Evolutionary conservation across 371 early-diverging fungal species (phyloP).

Genomic region (Circinella minor): DNA sequence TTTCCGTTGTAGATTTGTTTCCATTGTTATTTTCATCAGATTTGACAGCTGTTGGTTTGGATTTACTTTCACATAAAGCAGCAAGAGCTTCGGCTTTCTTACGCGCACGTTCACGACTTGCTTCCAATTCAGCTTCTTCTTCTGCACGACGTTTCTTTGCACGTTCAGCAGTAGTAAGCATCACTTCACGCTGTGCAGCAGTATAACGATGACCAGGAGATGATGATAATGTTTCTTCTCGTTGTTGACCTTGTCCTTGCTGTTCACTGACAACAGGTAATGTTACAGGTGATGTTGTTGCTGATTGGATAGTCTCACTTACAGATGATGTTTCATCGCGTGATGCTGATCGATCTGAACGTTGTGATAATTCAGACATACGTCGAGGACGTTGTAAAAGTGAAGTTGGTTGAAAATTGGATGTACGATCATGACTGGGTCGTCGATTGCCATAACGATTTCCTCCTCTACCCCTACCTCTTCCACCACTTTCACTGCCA

Average conservation of each 20-base stretch:
- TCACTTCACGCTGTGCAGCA: slow-evolving; percentile 43
- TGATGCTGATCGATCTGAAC: slow-evolving; percentile 31
- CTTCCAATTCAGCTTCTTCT: slow-evolving; percentile 51
- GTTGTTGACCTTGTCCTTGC: too few species aligned
- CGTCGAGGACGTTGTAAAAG: slow-evolving; percentile 34
- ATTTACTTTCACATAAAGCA: slow-evolving; percentile 2
- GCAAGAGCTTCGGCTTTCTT: slow-evolving; percentile 50
- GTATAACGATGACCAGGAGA: slow-evolving; percentile 15
- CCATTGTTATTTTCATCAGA: slow-evolving; percentile 8
- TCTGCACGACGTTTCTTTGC: slow-evolving; percentile 53
- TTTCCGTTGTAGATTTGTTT: neutral
- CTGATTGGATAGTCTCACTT: neutral
- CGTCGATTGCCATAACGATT: slow-evolving; percentile 10
- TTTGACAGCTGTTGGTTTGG: neutral
- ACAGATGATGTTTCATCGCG: slow-evolving; percentile 6
- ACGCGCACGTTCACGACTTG: slow-evolving; percentile 48
- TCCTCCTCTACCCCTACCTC: neutral
- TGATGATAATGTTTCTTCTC: neutral
- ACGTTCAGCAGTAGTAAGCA: slow-evolving; percentile 53
- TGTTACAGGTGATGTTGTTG: neutral
- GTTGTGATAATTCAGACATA: slow-evolving; percentile 33
- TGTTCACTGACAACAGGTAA: neutral
- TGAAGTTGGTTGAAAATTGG: slow-evolving; percentile 26
- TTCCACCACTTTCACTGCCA: neutral
- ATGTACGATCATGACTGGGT: slow-evolving; percentile 8